Evolutionary conservation across 2,329 filamentous ascomycete species (phyloP), one percentile per base, ranked within the genome.

Genomic region (Ascochyta viciae-villosae): DNA sequence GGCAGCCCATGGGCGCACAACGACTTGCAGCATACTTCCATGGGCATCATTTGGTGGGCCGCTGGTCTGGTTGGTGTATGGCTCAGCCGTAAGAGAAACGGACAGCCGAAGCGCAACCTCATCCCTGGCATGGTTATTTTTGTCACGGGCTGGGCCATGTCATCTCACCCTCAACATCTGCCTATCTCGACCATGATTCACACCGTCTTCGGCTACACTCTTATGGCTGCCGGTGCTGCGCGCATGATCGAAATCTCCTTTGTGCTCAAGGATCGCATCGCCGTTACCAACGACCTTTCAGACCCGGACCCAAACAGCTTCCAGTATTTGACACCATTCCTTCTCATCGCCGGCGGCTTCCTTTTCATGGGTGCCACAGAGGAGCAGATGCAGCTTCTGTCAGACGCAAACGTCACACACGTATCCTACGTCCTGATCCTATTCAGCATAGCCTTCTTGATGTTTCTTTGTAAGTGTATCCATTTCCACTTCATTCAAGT

Each of bases 21-120:
- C 71, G 95, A 99, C 75, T 87, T 96, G 79, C 94, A 99, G 76
- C 95, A 99, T 76, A 99, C 95, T 0, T 91, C 90, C n/a, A 98
- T 99, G 94, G 95, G 95, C n/a, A 87, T 99, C 60, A 87, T 99
- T 47, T 99, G 95, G 95, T 99, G 94, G 94, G 90, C 88, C 67
- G 94, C 95, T 7, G 95, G 95, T 23, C 80, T 99, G 27, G 85
- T 94, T 10, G 95, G 95, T 38, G 84, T 99, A 48, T 99, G 94
- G 95, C 82, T 99, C 35, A 96, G 92, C 74, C 85, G 87, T 60
- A 91, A 89, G 72, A 87, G 91, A 53, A 87, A 94, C 61, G 94
- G 95, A 47, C 83, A 87, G 38, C 93, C 95, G 8, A 92, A 94
- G 82, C 86, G 95, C 65, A 99, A 99, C 78, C 87, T 99, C 58